Evolutionary conservation across 768 basidiomycete species (phyloP).

Genomic region (Ephemerocybe angulata): DNA sequence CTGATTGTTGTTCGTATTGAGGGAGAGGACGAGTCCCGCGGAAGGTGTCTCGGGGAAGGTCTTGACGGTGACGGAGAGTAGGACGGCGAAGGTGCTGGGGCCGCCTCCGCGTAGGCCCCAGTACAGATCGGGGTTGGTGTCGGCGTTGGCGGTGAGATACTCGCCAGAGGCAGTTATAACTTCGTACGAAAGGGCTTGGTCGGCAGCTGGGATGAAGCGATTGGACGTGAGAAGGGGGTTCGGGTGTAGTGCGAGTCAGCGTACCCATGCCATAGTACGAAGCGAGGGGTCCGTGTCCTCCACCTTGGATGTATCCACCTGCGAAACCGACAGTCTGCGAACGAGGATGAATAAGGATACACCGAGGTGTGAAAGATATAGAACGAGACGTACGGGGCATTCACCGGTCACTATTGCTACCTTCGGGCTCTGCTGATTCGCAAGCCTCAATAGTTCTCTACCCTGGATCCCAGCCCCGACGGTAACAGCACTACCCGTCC

Average conservation of each 20-base stretch:
- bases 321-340: constrained; percentile 33
- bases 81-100: constrained; percentile 8
- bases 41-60: constrained; percentile 15
- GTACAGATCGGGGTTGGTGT: constrained; percentile 42
- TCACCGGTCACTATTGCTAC: constrained; percentile 15
- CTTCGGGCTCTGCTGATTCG: constrained; percentile 13
- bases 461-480: constrained; percentile 19
- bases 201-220: constrained; percentile 15
- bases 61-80: constrained; percentile 16
- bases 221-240: not conserved
- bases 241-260: not conserved
- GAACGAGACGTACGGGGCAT: constrained; percentile 13
- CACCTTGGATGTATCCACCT: constrained; percentile 40
- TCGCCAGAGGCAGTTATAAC: constrained; percentile 41
- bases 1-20: constrained; percentile 8
- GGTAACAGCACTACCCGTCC: constrained; percentile 17
- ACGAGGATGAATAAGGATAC: not conserved
- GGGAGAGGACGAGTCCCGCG: constrained; percentile 10
- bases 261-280: constrained; percentile 19
- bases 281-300: constrained; percentile 27
- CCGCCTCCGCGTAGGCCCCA: constrained; percentile 44
- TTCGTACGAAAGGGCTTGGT: constrained; percentile 31
- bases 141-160: constrained; percentile 32
- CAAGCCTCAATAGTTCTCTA: constrained; percentile 12
- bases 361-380: not conserved